Evolutionary conservation across 176 grass and related monocot species (phyloP).

Genomic region (Dactylis glomerata): DNA sequence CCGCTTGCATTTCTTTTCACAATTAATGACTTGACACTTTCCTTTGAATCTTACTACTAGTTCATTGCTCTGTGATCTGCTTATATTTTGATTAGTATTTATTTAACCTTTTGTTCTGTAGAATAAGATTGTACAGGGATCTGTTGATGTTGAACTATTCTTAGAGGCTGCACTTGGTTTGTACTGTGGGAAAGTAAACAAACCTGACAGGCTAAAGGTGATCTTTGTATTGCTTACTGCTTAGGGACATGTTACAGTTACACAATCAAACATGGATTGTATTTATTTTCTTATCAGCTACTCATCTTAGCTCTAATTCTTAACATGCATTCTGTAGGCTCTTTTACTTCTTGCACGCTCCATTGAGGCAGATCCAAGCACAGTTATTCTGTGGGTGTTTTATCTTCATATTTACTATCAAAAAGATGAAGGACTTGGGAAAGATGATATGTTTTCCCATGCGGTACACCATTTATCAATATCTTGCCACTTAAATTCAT

Average conservation of each 20-base stretch:
- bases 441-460: constrained; percentile 94
- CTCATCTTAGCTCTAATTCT: constrained; percentile 28
- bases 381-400: constrained; percentile 75
- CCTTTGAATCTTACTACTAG: constrained; percentile 6
- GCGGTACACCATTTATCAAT: constrained; percentile 71
- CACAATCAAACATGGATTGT: constrained; percentile 8
- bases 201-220: constrained; percentile 79
- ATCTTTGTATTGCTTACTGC: constrained; percentile 33
- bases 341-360: constrained; percentile 68
- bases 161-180: constrained; percentile 68
- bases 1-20: not conserved
- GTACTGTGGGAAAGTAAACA: constrained; percentile 62
- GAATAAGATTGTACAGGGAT: constrained; percentile 68
- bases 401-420: constrained; percentile 95
- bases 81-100: constrained; percentile 37
- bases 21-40: not conserved
- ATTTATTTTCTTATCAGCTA: constrained; percentile 23
- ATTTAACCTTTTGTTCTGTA: constrained; percentile 57
- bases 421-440: constrained; percentile 82
- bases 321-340: constrained; percentile 63
- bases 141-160: constrained; percentile 72
- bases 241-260: not conserved
- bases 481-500: constrained; percentile 26
- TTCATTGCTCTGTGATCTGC: constrained; percentile 23
- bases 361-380: constrained; percentile 81